Percentiles rank a stretch among this genome's conserved stretches.
These are phyloP conservation scores for Veloboletus limbatus DNA, from an alignment of 1,284 basidiomycete species.

Conservation along the genomic window DNA sequence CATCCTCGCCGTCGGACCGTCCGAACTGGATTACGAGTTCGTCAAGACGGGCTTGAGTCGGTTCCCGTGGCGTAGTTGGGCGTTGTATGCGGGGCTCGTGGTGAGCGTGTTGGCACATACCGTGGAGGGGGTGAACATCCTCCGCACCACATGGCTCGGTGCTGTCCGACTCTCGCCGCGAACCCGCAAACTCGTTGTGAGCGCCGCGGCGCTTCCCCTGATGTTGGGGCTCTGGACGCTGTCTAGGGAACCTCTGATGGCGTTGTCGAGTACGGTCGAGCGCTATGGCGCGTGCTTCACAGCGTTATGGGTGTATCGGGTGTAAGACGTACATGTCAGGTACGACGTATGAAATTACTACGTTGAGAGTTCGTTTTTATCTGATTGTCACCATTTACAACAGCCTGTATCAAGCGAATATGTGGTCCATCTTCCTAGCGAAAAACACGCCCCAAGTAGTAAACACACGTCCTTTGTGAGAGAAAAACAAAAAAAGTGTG, in stretches of 20 bases:
- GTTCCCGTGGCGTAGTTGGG: constrained; percentile 60
- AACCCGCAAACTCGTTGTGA: constrained; percentile 34
- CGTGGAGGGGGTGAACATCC: constrained; percentile 52
- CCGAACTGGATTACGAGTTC: constrained; percentile 73
- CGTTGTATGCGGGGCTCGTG: constrained; percentile 59
- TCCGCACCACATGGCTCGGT: constrained; percentile 44
- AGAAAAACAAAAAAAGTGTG: no score
- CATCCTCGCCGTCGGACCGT: constrained; percentile 58
- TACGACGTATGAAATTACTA: not conserved
- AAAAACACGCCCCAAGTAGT: not conserved
- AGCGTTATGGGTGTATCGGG: constrained; percentile 25
- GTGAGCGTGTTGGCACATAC: constrained; percentile 51
- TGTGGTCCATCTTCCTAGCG: not conserved
- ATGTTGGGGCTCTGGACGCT: constrained; percentile 53
- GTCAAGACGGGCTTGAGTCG: constrained; percentile 60
- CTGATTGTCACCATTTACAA: not conserved
- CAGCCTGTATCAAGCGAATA: not conserved
- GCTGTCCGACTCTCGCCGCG: constrained; percentile 15
- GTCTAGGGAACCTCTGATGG: constrained; percentile 55
- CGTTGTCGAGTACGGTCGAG: constrained; percentile 47
- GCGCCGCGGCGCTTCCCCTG: constrained; percentile 45
- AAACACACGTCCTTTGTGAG: constrained; percentile 1
- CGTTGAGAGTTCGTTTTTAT: not conserved
- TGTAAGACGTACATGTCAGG: constrained; percentile 4
- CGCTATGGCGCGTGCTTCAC: constrained; percentile 43